phyloP scores from a whole-genome alignment of 1,284 basidiomycete species.

The Fomitopsis palustris region DNA sequence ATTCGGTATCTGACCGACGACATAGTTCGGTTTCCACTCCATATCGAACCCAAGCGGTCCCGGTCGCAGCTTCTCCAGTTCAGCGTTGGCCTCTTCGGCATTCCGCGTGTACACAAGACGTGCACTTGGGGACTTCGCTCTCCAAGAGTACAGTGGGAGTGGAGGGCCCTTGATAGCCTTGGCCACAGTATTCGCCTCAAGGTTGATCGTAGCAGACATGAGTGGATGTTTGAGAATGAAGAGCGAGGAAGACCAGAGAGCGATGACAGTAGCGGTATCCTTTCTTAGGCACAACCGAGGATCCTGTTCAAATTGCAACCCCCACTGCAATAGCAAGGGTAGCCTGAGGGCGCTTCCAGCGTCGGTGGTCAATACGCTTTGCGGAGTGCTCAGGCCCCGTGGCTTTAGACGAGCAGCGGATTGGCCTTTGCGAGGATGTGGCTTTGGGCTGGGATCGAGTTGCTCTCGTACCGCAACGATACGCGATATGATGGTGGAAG shows the following conservation, averaged over 20 bases:
- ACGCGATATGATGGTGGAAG: no score
- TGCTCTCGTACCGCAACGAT: no score
- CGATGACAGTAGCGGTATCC: neutral
- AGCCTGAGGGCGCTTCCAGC: no score
- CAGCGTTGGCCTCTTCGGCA: conserved; percentile 18
- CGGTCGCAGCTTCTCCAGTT: conserved; percentile 19
- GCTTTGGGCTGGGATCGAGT: no score
- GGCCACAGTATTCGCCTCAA: neutral
- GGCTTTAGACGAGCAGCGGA: no score
- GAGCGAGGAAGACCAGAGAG: neutral
- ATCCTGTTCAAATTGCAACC: no score
- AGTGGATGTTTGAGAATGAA: neutral
- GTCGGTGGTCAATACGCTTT: no score
- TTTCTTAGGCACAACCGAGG: no score
- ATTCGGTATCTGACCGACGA: conserved; percentile 50
- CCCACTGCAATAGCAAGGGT: no score
- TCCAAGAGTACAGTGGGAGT: conserved; percentile 21
- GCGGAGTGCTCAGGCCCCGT: no score
- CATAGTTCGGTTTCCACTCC: conserved; percentile 66
- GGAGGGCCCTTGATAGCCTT: neutral
- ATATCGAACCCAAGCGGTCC: conserved; percentile 60
- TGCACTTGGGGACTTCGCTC: conserved; percentile 17
- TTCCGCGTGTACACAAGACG: conserved; percentile 26
- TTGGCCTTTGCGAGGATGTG: no score
- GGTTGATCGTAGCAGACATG: neutral